Base-by-base conservation (phyloP, 2,329 filamentous ascomycete genomes). In the Coleophoma crateriformis region DNA sequence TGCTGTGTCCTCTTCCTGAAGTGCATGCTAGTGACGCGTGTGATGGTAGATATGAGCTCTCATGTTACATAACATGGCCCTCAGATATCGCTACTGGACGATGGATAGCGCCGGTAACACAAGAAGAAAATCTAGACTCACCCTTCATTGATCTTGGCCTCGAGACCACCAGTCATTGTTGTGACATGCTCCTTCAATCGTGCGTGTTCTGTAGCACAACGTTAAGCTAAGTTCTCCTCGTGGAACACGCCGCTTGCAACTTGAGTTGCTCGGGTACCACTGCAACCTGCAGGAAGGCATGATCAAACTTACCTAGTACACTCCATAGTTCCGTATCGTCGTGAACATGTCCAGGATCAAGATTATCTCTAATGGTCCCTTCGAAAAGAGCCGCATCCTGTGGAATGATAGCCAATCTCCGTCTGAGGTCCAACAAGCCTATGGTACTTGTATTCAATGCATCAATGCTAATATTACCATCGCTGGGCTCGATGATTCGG, bases 261-360 rank as follows among this genome's bases (percentile, higher is more conserved):
- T 58, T 44, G 56, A 57, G 62, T 45, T 33, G 38, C 48, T 60
- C 58, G 58, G 51, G 54, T 60, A 49, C 50, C 54, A 62, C 58
- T n/a, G 27, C 12, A 14, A 27, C 8, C 10, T 44, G 41, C 19
- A n/a, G 12, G 11, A 44, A 33, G 41, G 41, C 11, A 14, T 11
- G 19, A 13, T 10, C 32, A 13, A 59, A 78, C 86, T 70, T 78
- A 92, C 88, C 88, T 54, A 96, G 76, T 53, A 95, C 91, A 65
- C 88, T 95, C 94, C 94, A 99, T 33, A 99, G 76, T 66, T 97
- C 94, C 5, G 91, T 96, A 68, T 99, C 95, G 68, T 96, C 92
- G 64, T 96, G 91, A 48, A 95, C 89, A 66, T 96, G 88, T 27
- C 87, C 89, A 20, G 95, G 95, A 66, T 99, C 94, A 37, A 97